Percentiles rank a stretch among this genome's conserved stretches.
phyloP scores from a whole-genome alignment of 768 basidiomycete species.

The Kwoniella europaea region DNA sequence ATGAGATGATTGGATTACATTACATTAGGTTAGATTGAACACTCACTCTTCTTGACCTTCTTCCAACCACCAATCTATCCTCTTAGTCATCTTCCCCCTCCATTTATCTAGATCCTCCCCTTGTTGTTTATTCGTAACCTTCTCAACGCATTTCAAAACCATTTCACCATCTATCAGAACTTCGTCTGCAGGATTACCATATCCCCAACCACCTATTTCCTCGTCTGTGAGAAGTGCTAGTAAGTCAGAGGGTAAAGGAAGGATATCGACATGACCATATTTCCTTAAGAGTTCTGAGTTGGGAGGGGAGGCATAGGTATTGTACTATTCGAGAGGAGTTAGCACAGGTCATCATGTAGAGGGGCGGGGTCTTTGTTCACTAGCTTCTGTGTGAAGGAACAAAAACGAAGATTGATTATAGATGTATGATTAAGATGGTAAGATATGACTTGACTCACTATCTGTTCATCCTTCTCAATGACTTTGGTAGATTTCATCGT shows the following conservation, averaged over 20 bases:
- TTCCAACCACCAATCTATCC: conserved; percentile 94
- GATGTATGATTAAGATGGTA: background rate
- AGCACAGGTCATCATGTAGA: background rate
- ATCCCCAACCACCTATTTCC: conserved; percentile 36
- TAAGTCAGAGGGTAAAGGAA: conserved; percentile 58
- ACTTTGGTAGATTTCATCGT: conserved; percentile 65
- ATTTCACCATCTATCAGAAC: conserved; percentile 45
- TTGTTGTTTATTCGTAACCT: conserved; percentile 23
- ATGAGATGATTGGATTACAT: background rate
- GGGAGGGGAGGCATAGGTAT: conserved; percentile 91
- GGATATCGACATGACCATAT: conserved; percentile 87
- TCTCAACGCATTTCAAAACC: conserved; percentile 29
- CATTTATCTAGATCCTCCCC: conserved; percentile 23
- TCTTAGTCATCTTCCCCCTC: conserved; percentile 60
- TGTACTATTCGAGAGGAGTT: conserved; percentile 67
- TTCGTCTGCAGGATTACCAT: conserved; percentile 58
- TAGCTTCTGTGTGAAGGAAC: too few relatives aligned
- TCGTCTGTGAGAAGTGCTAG: conserved; percentile 26
- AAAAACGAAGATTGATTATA: too few relatives aligned
- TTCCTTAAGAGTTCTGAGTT: conserved; percentile 91
- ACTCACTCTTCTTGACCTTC: conserved; percentile 52
- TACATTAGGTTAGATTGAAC: background rate
- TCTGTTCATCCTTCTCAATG: conserved; percentile 80
- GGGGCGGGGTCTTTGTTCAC: too few relatives aligned
- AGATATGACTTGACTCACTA: conserved; percentile 64